Base-by-base conservation (phyloP, 345 rosid genomes). In the Acer negundo region DNA sequence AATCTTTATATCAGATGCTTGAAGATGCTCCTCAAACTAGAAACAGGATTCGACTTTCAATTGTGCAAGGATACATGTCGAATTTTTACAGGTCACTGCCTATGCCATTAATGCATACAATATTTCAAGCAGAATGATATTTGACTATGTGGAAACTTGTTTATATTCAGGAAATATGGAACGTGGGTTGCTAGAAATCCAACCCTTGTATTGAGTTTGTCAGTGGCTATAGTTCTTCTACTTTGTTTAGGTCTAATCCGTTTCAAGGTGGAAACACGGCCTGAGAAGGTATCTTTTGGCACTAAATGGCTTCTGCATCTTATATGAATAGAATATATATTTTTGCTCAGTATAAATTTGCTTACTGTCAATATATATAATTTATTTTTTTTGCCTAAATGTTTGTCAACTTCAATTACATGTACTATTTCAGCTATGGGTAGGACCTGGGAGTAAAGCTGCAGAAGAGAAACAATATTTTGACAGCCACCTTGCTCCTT, bases 241-340 rank as follows among this genome's bases (percentile, higher is more conserved):
- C 98, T 92, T 82, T 96, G 98, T 80, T 69, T 96, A 56, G 99
- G 98, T 78, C 84, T 96, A 44, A 75, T 96, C 79, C 96, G 86
- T 53, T 94, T 94, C 86, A 89, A 94, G 90, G 99, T 96, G 77
- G 99, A 96, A 88, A 96, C 99, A 67, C 85, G 95, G 66, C 99
- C 99, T 68, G 97, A 91, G 83, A 96, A 96, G 94, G 99, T 96
- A 87, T 38, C 20, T 26, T 74, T 69, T 64, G 24, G 24, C 66
- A 35, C 47, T 76, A 26, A 16, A 4, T 51, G 38, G 22, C 61
- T 76, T 65, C 6, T 59, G 47, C 22, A 62, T 53, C 59, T 68
- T 72, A 23, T 80, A 69, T 73, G 49, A 59, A 38, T 19, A 67
- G 42, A 62, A 28, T 59, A 40, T 66, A 10, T 7, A 11, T 38